A percentile compares a stretch with the other conserved stretches of the same genome.
Conservation (phyloP, 2,329 filamentous ascomycete species). For the Corniculantispora saksenae region DNA sequence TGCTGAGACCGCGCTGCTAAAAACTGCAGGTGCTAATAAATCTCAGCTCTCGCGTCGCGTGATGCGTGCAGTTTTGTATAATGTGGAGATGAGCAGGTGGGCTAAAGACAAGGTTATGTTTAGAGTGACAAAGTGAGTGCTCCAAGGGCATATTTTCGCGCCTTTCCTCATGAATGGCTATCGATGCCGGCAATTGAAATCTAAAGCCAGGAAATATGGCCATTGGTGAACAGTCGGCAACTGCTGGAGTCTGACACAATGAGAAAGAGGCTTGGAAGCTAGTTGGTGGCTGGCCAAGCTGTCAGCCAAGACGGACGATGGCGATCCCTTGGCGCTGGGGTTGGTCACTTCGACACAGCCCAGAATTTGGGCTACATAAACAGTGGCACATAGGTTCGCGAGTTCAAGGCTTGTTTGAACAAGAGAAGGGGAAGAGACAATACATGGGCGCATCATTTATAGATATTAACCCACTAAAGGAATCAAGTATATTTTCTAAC, state of each 20-base stretch:
- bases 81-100: conserved; percentile 9
- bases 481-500: no score
- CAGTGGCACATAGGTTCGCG: no score
- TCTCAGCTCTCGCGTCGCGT: conserved; percentile 7
- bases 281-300: neutral
- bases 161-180: neutral
- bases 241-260: neutral
- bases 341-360: neutral
- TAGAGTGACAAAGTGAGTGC: neutral
- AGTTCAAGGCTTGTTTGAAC: no score
- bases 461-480: no score
- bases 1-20: neutral
- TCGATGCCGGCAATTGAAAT: neutral
- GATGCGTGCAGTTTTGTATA: neutral
- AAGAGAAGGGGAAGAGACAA: no score
- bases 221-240: neutral
- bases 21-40: neutral
- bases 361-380: no score
- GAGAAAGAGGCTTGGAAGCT: neutral
- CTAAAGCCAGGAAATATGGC: neutral
- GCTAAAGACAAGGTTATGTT: neutral
- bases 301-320: conserved; percentile 6
- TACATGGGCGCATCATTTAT: no score
- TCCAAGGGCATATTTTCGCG: neutral
- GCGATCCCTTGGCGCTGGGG: neutral